Evolutionary conservation across 805 yeast genomes (phyloP), one percentile per base, ranked within the genome.

Genomic region (Candida sphagnicola): DNA sequence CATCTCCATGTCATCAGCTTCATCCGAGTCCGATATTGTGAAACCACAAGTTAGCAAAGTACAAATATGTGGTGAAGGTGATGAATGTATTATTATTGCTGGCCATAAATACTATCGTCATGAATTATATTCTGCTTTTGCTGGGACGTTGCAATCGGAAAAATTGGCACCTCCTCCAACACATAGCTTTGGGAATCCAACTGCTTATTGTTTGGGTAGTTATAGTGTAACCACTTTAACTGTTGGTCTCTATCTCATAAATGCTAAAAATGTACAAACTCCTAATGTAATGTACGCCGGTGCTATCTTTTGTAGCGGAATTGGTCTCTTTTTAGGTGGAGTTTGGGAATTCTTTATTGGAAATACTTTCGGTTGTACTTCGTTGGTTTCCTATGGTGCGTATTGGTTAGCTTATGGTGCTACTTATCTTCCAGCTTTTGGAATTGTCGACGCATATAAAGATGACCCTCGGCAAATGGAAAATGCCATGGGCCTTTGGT

Each of bases 201-300:
- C 80, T 18, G 83, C 85, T 4, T 58, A 79, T 31, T 85, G 85
- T 8, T 53, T 80, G 34, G 62, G 71, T 18, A 82, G 75, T 0
- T 80, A 79, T 50, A 81, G 84, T 1, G 51, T 79, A 42, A 77
- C 85, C 4, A 79, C 85, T 3, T 78, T 80, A 54, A 77, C 77
- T 2, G 56, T 78, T 21, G 76, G 81, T 2, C 59, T 80, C 67
- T 58, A 59, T 49, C 77, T 77, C 41, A 74, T 77, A 18, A 60
- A 62, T 26, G 82, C 82, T n/a, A 70, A 71, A 55, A 78, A 78
- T 29, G 65, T 80, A 24, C 51, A 58, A 0, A 55, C 56, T 31
- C 75, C 81, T 21, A 75, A 74, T 43, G 70, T 75, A 23, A 10
- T 40, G 33, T 17, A 19, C 30, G 26, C 35, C 29, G 21, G 24